Conservation (phyloP, 495 filamentous ascomycete species). For the Talaromyces ruber region DNA sequence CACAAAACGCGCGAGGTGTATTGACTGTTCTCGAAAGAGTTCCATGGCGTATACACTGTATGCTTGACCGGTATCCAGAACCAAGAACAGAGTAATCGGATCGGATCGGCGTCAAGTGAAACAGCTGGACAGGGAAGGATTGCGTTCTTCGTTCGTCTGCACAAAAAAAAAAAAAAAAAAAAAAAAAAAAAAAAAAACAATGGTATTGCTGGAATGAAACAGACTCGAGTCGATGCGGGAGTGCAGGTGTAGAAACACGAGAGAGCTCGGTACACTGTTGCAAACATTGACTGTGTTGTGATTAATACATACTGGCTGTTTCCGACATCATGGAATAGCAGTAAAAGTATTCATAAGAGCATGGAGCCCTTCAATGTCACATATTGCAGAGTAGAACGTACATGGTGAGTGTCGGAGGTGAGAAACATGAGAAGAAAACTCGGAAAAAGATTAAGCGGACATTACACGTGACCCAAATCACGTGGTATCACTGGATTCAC, state of each 20-base stretch:
- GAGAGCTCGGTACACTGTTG: no score
- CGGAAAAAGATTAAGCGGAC: neutral
- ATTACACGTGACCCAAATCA: neutral
- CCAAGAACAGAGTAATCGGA: neutral
- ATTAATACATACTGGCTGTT: neutral
- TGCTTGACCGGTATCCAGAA: constrained; percentile 6
- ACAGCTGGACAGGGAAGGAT: constrained; percentile 32
- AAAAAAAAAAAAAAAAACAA: no score
- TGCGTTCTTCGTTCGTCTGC: neutral
- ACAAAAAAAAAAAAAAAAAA: neutral
- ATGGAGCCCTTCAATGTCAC: neutral
- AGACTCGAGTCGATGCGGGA: no score
- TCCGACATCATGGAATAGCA: neutral
- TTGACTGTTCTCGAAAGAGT: constrained; percentile 34
- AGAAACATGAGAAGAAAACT: neutral
- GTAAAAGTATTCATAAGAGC: neutral
- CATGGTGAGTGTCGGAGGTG: neutral
- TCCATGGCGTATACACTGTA: constrained; percentile 16
- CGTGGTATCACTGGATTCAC: neutral
- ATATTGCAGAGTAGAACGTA: neutral
- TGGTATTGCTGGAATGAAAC: no score
- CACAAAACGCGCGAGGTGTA: constrained; percentile 37
- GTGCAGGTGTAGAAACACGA: no score
- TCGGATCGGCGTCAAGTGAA: constrained; percentile 16
- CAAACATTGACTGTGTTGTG: neutral